Evolutionary conservation across 1,139 yeast species (phyloP).

Genomic region (Meyerozyma guilliermondii): DNA sequence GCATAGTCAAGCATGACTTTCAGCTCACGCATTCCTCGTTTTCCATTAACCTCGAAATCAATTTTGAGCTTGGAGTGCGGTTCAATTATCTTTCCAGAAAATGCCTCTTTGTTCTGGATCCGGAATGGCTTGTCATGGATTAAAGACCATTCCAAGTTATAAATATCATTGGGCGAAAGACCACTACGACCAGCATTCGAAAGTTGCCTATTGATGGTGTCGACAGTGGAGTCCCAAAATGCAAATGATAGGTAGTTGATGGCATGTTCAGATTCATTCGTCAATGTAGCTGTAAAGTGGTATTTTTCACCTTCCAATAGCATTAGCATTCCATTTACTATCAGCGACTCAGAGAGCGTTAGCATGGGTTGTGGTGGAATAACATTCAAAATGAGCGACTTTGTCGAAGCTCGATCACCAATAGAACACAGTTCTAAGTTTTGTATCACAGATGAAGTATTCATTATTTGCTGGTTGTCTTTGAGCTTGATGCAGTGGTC

Average conservation of each 20-base stretch:
- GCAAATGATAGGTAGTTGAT: slow-evolving; percentile 58
- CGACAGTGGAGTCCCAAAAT: slow-evolving; percentile 71
- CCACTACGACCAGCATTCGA: slow-evolving; percentile 22
- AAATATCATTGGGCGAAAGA: slow-evolving; percentile 55
- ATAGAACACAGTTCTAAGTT: slow-evolving; percentile 19
- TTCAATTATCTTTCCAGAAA: slow-evolving; percentile 21
- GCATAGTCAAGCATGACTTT: slow-evolving; percentile 67
- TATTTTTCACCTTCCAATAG: slow-evolving; percentile 73
- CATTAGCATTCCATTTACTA: slow-evolving; percentile 68
- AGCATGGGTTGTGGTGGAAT: slow-evolving; percentile 66
- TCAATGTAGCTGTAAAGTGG: slow-evolving; percentile 45
- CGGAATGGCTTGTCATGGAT: slow-evolving; percentile 54
- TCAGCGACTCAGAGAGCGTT: slow-evolving; percentile 46
- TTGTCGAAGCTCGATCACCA: slow-evolving; percentile 15
- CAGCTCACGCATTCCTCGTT: slow-evolving; percentile 68
- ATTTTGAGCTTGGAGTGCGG: slow-evolving; percentile 34
- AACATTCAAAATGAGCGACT: slow-evolving; percentile 30
- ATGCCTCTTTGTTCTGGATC: slow-evolving; percentile 35
- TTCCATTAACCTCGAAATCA: slow-evolving; percentile 62
- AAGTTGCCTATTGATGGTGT: slow-evolving; percentile 46
- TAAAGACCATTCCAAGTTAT: slow-evolving; percentile 72
- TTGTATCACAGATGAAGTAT: slow-evolving; percentile 12
- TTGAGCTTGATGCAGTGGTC: slow-evolving; percentile 14
- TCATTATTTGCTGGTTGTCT: neutral
- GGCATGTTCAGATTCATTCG: slow-evolving; percentile 52